Base-by-base conservation (phyloP, 306 rosid species). In the Rubus parviflorus region DNA sequence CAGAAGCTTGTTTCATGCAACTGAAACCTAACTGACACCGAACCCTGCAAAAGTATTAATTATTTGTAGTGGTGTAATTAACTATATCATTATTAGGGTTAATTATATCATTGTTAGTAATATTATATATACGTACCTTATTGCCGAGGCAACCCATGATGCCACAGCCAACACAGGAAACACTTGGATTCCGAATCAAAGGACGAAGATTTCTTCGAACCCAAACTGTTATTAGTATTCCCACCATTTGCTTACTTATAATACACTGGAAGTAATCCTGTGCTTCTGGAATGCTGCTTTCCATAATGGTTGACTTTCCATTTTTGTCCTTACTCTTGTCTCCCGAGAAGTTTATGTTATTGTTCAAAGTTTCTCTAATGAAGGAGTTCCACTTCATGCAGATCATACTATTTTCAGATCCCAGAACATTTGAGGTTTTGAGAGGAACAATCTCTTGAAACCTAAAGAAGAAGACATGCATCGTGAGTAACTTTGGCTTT, bases 391-490 rank as follows among this genome's bases (percentile, higher is more conserved):
- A 94, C 80, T 85, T 81, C 74, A 22, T 74, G 8, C 88, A 81
- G 53, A 88, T 83, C 76, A 80, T 82, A 14, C 57, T 84, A 17
- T 88, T 90, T 71, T 92, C 97, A 4, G 88, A 84, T 52, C 97
- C 97, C 47, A 94, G 75, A 11, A 94, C 95, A 48, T 89, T 94
- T n/a, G 95, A 86, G 35, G 96, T 93, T 82, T 84, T 88, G 11
- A 94, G 80, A 45, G 98, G 98, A 73, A 94, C 98, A 22, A 92
- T 76, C 85, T 94, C 98, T 83, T 94, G 97, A 79, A 94, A 94
- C 81, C 98, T 94, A 86, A 52, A 82, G 14, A 38, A 40, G 42
- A 7, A 11, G 4, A 25, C 47, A 40, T 30, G 67, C 67, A 61
- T 61, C n/a, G 9, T 7, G 45, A 8, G 10, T 30, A 30, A 30